Evolutionary conservation across 306 rosid species (phyloP).

Genomic region (Cicer cuneatum): DNA sequence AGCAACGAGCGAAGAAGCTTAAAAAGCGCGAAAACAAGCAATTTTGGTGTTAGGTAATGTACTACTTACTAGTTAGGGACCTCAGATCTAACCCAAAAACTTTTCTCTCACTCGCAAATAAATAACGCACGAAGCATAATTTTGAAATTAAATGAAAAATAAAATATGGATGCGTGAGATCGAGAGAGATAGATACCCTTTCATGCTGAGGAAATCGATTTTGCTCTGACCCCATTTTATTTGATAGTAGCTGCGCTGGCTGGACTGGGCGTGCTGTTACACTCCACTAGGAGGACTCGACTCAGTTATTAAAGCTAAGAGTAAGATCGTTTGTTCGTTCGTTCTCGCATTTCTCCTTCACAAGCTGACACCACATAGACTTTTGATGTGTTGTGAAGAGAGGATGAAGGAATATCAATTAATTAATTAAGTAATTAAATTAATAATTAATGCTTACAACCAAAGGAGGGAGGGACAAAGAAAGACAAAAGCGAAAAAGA

Average conservation of each 20-base stretch:
- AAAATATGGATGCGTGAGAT: conserved; percentile 24
- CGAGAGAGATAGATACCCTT: conserved; percentile 60
- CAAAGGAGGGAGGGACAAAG: conserved; percentile 62
- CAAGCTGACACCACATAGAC: conserved; percentile 51
- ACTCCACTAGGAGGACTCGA: conserved; percentile 25
- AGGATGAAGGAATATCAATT: conserved; percentile 42
- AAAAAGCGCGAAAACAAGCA: not conserved
- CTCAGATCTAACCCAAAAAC: conserved; percentile 66
- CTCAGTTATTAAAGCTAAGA: not conserved
- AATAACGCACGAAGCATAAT: conserved; percentile 13
- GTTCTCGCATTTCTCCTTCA: conserved; percentile 53
- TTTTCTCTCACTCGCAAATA: conserved; percentile 8
- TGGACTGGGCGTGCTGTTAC: conserved; percentile 6
- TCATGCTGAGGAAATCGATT: conserved; percentile 87
- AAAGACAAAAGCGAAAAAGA: conserved; percentile 82
- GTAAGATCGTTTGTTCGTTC: not conserved
- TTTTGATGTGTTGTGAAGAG: conserved; percentile 46
- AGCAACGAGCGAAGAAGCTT: conserved; percentile 15
- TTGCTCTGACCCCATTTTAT: conserved; percentile 88
- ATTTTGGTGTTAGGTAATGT: conserved; percentile 40
- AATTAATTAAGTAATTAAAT: not conserved
- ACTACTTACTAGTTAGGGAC: conserved; percentile 13
- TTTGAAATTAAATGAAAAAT: conserved; percentile 22
- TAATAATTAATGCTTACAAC: conserved; percentile 48
- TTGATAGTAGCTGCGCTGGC: conserved; percentile 20